phyloP scores from a whole-genome alignment of 345 rosid species.

The Syzygium aromaticum region DNA sequence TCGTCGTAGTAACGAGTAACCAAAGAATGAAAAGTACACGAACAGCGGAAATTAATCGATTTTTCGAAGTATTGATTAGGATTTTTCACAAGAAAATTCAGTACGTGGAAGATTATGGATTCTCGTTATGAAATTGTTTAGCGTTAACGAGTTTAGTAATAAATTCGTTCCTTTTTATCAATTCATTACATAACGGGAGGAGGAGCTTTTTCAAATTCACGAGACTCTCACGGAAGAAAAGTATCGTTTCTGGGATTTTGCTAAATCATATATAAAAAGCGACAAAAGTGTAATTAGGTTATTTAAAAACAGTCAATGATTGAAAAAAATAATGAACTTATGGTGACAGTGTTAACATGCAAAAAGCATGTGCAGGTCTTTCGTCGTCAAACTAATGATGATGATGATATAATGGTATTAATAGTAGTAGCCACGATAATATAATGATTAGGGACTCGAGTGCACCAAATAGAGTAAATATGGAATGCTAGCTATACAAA shows the following conservation, averaged over 20 bases:
- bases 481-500: neutral
- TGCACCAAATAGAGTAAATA: neutral
- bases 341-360: neutral
- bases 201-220: rapidly evolving
- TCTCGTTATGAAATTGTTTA: neutral
- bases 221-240: neutral
- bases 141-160: neutral
- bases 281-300: neutral
- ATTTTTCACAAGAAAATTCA: neutral
- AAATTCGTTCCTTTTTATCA: neutral
- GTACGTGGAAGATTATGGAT: rapidly evolving
- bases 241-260: rapidly evolving
- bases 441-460: neutral
- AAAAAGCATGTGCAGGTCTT: neutral
- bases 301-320: neutral
- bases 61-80: neutral
- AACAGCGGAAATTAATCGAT: neutral
- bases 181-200: neutral
- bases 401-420: rapidly evolving
- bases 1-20: neutral
- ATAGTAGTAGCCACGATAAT: neutral
- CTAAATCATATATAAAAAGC: neutral
- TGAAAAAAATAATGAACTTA: neutral
- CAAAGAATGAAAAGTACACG: neutral
- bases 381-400: neutral